A percentile compares a stretch with the other conserved stretches of the same genome.
Evolutionary conservation across 495 filamentous ascomycete species (phyloP).

Genomic region (Aspergillus leporis): DNA sequence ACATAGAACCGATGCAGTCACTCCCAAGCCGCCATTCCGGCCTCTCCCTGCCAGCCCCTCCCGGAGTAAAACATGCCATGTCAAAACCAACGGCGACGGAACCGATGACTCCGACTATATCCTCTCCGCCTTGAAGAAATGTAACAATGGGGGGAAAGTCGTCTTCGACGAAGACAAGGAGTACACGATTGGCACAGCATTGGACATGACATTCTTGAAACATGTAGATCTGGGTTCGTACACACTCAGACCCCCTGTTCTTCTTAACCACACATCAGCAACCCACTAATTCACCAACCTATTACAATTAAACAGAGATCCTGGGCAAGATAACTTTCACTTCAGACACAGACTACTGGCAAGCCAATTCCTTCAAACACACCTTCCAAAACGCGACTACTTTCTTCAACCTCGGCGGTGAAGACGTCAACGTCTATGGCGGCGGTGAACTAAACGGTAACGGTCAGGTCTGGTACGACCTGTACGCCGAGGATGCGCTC

Average conservation of each 20-base stretch:
- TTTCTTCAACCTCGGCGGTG: conserved; percentile 69
- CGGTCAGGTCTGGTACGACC: conserved; percentile 71
- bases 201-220: conserved; percentile 64
- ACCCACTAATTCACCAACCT: conserved; percentile 1
- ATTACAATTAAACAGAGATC: conserved; percentile 41
- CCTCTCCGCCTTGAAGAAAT: conserved; percentile 56
- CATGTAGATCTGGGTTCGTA: conserved; percentile 58
- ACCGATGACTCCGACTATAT: conserved; percentile 61
- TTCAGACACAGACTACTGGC: conserved; percentile 68
- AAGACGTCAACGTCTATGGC: conserved; percentile 69
- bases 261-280: conserved; percentile 1
- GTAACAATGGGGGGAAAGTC: conserved; percentile 67
- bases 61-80: conserved; percentile 37
- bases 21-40: conserved; percentile 35
- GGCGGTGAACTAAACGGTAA: conserved; percentile 64
- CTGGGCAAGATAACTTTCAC: conserved; percentile 59
- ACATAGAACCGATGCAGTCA: conserved; percentile 30
- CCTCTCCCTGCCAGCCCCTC: conserved; percentile 34
- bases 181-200: conserved; percentile 64
- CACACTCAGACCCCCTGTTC: background rate
- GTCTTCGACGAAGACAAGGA: conserved; percentile 55
- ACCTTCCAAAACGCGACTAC: conserved; percentile 65
- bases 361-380: conserved; percentile 59
- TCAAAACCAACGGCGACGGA: conserved; percentile 39
- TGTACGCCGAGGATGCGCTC: conserved; percentile 53